phyloP scores from a whole-genome alignment of 805 yeast genomes.

The Candida broadrunensis region DNA sequence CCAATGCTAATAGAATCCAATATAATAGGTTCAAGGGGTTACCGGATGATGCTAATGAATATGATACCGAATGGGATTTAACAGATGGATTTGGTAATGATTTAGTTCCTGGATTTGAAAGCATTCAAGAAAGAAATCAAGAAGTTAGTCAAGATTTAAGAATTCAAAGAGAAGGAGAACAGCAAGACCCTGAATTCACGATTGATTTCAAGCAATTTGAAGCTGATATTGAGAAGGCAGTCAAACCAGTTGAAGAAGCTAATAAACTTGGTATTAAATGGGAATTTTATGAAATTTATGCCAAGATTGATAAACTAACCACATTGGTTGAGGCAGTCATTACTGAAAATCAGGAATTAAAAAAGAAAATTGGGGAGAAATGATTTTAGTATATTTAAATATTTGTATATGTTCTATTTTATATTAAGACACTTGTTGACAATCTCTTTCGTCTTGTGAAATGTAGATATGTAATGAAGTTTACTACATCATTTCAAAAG shows the following conservation, averaged over 20 bases:
- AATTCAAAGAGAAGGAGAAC: constrained; percentile 61
- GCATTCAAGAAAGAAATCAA: constrained; percentile 34
- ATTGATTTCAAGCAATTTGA: constrained; percentile 51
- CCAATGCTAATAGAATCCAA: constrained; percentile 63
- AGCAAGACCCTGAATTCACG: constrained; percentile 65
- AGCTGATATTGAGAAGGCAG: constrained; percentile 43
- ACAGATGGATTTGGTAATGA: constrained; percentile 64
- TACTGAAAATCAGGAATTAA: constrained; percentile 28
- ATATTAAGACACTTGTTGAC: too few relatives aligned
- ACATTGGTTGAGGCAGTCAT: constrained; percentile 37
- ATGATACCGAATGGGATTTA: constrained; percentile 78
- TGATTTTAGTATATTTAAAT: too few relatives aligned
- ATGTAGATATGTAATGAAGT: too few relatives aligned
- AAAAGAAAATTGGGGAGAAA: constrained; percentile 9
- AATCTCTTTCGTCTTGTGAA: too few relatives aligned
- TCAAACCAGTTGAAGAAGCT: constrained; percentile 61
- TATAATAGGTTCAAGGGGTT: constrained; percentile 64
- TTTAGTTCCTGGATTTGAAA: constrained; percentile 26
- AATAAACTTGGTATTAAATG: constrained; percentile 55
- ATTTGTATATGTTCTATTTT: too few relatives aligned
- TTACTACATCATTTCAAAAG: too few relatives aligned
- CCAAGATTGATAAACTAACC: constrained; percentile 48
- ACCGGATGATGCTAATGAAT: constrained; percentile 77
- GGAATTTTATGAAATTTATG: constrained; percentile 58
- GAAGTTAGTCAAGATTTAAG: constrained; percentile 37